Evolutionary conservation across 768 basidiomycete genomes (phyloP), one percentile per base, ranked within the genome.

Genomic region (Lentinula lateritia): DNA sequence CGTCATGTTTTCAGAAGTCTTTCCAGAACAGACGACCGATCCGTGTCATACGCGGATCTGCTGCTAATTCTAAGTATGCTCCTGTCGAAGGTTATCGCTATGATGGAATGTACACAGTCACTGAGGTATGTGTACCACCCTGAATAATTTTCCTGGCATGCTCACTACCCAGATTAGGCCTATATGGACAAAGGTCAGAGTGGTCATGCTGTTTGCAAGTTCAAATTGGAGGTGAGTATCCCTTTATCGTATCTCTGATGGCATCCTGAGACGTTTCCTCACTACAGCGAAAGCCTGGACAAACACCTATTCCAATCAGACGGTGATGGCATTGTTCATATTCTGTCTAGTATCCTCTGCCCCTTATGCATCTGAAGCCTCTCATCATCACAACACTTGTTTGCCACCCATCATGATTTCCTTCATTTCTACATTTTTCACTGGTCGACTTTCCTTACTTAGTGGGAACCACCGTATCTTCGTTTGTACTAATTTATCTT

Each of bases 41-140:
- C 39, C 75, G 80, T 5, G 78, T 81, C 12, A 67, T 80, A 43
- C 75, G 80, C 20, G 78, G 78, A 3, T 50, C 62, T 12, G 69
- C 70, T 39, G 32, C 61, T 10, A 28, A 66, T 1, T 76, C 76
- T 0, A 52, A 55, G 36, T 81, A 71, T 62, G 77, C 77, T 1
- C 78, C 78, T 18, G 39, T 32, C 16, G 13, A 61, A 54, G 77
- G 76, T 72, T 77, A 65, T 50, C 77, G 78, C 12, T 80, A 78
- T 59, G 78, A 79, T 61, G 78, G 79, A 12, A 69, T 79, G 12
- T 80, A 80, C 65, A 59, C 52, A 9, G 76, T 79, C 5, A 67
- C 70, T 16, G 67, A 66, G 60, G 78, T 78, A 46, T 28, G 71
- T 61, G 23, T 5, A 36, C 5, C 38, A 7, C 42, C 10, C 42